Conservation (phyloP, 2,329 filamentous ascomycete species). For the Ophioceras dolichostomum region DNA sequence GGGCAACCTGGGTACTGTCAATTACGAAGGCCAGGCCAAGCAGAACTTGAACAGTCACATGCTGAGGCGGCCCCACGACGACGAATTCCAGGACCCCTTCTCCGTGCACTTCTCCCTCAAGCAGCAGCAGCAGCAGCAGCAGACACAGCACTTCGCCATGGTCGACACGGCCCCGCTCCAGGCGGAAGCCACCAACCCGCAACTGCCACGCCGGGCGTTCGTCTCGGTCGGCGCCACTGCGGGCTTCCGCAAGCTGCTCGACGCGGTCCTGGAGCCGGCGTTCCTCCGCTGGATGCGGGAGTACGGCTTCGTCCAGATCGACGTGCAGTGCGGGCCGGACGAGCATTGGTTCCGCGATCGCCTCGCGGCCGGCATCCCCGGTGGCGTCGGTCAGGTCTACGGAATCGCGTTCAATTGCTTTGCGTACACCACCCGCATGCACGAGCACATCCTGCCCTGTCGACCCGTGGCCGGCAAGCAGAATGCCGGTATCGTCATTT, state of each 20-base stretch:
- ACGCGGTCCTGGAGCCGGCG: slow-evolving; percentile 44
- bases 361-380: too few relatives aligned
- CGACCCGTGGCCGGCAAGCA: slow-evolving; percentile 31
- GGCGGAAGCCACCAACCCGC: not conserved
- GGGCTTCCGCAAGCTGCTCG: slow-evolving; percentile 61
- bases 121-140: not conserved
- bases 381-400: slow-evolving; percentile 13
- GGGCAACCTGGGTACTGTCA: too few relatives aligned
- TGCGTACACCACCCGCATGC: slow-evolving; percentile 53
- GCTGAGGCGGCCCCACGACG: too few relatives aligned
- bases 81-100: too few relatives aligned
- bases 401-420: slow-evolving; percentile 42
- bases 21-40: too few relatives aligned
- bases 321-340: slow-evolving; percentile 71
- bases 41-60: too few relatives aligned
- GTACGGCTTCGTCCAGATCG: slow-evolving; percentile 56
- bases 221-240: slow-evolving; percentile 91
- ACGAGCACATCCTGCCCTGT: slow-evolving; percentile 43
- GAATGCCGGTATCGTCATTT: slow-evolving; percentile 63
- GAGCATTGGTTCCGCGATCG: slow-evolving; percentile 35
- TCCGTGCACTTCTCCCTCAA: not conserved
- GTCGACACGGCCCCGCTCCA: too few relatives aligned
- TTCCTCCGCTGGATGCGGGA: slow-evolving; percentile 51
- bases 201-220: slow-evolving; percentile 34
- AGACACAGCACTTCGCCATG: not conserved